Evolutionary conservation across 1,139 yeast genomes (phyloP), one percentile per base, ranked within the genome.

Genomic region (Schwanniomyces etchellsii): DNA sequence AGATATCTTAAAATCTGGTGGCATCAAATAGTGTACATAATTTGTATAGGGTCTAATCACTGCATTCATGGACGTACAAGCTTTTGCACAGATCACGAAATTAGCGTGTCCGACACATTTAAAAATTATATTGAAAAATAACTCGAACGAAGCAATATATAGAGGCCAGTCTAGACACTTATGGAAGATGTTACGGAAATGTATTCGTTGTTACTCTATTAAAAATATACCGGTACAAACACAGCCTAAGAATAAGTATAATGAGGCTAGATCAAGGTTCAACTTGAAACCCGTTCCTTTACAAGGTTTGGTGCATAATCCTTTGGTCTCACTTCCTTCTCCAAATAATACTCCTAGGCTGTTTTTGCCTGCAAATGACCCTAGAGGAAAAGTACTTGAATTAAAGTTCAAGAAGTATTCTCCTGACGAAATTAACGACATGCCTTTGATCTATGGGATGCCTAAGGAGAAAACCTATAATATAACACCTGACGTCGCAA

Each of bases 281-380:
- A 67, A 67, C 46, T 58, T 67, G 48, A 65, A 60, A 44, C 73
- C 74, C 4, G 50, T 47, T 26, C 53, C 55, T 23, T 54, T 61
- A 5, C 57, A 54, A 33, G 72, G 72, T 3, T 50, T 67, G 32
- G 57, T 66, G 16, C 55, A 57, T 42, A 59, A 57, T 33, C 70
- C 70, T 10, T 66, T 70, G 30, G 45, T 61, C 29, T 44, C 62
- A 21, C 44, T 54, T 25, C 56, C 63, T 17, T 43, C 48, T 7
- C 44, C 55, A 32, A 52, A 49, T 35, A 55, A 57, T 30, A 85
- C 95, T 0, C 94, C 95, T 20, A 70, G 70, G 39, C 77, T 78
- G 4, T 85, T 85, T 50, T 57, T 85, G 33, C 95, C 95, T 3
- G 46, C 57, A 2, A 46, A 55, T 5, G 93, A 83, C 47, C 76